Percentiles rank a stretch among this genome's conserved stretches.
Conservation (phyloP, 2,329 filamentous ascomycete genomes). For the Didymella exigua region DNA sequence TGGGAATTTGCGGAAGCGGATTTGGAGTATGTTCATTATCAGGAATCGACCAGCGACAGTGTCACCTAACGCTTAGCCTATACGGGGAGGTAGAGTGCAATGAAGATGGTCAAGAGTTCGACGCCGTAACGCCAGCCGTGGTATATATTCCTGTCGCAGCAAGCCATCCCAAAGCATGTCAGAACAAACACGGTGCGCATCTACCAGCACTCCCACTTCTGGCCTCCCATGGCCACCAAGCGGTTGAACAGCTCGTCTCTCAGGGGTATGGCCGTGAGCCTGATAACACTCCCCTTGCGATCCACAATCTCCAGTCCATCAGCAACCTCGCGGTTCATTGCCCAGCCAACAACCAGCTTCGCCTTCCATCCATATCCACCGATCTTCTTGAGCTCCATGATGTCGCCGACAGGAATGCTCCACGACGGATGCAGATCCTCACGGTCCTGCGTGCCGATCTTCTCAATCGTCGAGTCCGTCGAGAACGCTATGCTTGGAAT, state of each 20-base stretch:
- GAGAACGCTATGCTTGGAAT: conserved; percentile 72
- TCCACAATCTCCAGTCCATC: conserved; percentile 74
- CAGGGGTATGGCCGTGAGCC: conserved; percentile 72
- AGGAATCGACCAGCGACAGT: too few species aligned
- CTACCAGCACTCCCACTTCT: conserved; percentile 83
- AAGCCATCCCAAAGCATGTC: neutral
- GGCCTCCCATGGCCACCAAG: conserved; percentile 73
- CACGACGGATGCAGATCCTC: conserved; percentile 66
- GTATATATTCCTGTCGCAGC: neutral
- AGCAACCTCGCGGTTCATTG: conserved; percentile 72
- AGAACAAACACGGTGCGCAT: neutral
- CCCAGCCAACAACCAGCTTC: conserved; percentile 82
- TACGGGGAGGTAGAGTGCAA: neutral
- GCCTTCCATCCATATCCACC: conserved; percentile 85
- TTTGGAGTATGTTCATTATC: neutral
- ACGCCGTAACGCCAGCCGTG: neutral
- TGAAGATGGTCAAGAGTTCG: neutral
- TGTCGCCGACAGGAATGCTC: conserved; percentile 72
- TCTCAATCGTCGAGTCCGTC: conserved; percentile 56
- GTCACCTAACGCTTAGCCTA: too few species aligned
- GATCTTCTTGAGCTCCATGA: conserved; percentile 76
- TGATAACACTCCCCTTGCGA: conserved; percentile 61
- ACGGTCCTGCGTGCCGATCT: conserved; percentile 54
- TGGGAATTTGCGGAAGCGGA: neutral
- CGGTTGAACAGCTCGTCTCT: conserved; percentile 83